Conservation (phyloP, 805 yeast species). For the Myxozyma udenii region DNA sequence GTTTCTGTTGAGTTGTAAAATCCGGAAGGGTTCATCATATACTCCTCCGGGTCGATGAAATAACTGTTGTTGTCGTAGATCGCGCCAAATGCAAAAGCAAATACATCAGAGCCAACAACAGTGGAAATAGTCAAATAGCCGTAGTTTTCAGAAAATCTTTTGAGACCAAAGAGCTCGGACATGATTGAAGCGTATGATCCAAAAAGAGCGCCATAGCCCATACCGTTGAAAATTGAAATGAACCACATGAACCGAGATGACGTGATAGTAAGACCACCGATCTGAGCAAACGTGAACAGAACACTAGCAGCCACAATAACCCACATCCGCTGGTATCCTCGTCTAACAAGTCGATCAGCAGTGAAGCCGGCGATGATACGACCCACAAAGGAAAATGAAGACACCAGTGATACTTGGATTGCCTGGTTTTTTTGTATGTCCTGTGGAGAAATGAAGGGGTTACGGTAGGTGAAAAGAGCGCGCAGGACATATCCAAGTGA, state of each 20-base stretch:
- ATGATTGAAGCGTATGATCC: slow-evolving; percentile 73
- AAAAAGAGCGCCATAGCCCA: slow-evolving; percentile 70
- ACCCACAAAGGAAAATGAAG: slow-evolving; percentile 65
- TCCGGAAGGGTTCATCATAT: slow-evolving; percentile 10
- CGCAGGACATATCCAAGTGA: slow-evolving; percentile 68
- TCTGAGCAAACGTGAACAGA: slow-evolving; percentile 51
- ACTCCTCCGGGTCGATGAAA: slow-evolving; percentile 17
- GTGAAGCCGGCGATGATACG: slow-evolving; percentile 59
- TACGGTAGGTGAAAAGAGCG: slow-evolving; percentile 41
- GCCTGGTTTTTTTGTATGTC: slow-evolving; percentile 58
- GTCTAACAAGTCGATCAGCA: slow-evolving; percentile 58
- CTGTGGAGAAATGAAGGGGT: slow-evolving; percentile 27
- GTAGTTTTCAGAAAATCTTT: slow-evolving; percentile 66
- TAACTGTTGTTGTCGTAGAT: slow-evolving; percentile 52
- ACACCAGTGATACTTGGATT: slow-evolving; percentile 67
- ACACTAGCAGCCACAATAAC: slow-evolving; percentile 53
- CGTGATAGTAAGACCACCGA: slow-evolving; percentile 44
- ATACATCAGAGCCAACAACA: slow-evolving; percentile 51
- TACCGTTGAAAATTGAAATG: slow-evolving; percentile 58
- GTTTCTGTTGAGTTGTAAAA: slow-evolving; percentile 1
- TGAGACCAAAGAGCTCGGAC: slow-evolving; percentile 71
- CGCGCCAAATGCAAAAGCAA: slow-evolving; percentile 62
- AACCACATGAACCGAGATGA: slow-evolving; percentile 45
- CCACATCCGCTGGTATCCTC: slow-evolving; percentile 50
- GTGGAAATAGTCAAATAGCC: slow-evolving; percentile 70